These are phyloP conservation scores for Pseudopithomyces maydicus DNA, from an alignment of 2,329 filamentous ascomycete species.

Conservation along the genomic window DNA sequence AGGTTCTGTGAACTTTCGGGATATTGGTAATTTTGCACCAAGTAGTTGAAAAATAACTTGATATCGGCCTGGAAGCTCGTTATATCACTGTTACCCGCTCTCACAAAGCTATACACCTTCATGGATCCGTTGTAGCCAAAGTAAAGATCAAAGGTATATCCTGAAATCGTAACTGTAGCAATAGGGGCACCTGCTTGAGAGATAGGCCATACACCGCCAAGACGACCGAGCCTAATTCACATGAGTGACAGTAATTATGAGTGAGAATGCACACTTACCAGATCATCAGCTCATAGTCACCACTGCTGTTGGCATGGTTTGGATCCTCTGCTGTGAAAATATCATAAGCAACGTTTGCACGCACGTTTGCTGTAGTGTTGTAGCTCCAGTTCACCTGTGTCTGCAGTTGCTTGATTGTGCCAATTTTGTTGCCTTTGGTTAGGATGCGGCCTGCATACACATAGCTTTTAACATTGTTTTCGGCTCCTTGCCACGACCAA, in stretches of 20 bases:
- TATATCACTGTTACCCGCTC: background rate
- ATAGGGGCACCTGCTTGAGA: constrained; percentile 49
- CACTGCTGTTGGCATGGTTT: constrained; percentile 9
- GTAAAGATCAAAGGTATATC: constrained; percentile 60
- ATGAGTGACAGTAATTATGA: too few relatives aligned
- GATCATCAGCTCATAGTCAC: too few relatives aligned
- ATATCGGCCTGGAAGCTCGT: constrained; percentile 59
- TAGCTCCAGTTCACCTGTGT: constrained; percentile 7
- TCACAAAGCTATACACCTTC: constrained; percentile 64
- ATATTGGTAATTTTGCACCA: constrained; percentile 27
- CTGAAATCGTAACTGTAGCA: constrained; percentile 57
- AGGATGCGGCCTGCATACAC: constrained; percentile 7
- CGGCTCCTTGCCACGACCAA: constrained; percentile 13
- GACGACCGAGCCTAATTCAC: constrained; percentile 54
- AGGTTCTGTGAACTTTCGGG: too few relatives aligned
- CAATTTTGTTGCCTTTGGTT: background rate
- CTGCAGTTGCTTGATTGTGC: constrained; percentile 3
- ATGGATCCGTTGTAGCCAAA: constrained; percentile 61
- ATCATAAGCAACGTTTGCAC: constrained; percentile 13
- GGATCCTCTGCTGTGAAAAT: constrained; percentile 10
- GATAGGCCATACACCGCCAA: constrained; percentile 61
- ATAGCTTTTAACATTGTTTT: constrained; percentile 15
- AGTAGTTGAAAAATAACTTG: constrained; percentile 60
- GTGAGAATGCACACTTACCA: too few relatives aligned
- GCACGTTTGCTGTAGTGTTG: constrained; percentile 1